A percentile compares a stretch with the other conserved stretches of the same genome.
Conservation (phyloP, 2,329 filamentous ascomycete species). For the Biscogniauxia marginata region DNA sequence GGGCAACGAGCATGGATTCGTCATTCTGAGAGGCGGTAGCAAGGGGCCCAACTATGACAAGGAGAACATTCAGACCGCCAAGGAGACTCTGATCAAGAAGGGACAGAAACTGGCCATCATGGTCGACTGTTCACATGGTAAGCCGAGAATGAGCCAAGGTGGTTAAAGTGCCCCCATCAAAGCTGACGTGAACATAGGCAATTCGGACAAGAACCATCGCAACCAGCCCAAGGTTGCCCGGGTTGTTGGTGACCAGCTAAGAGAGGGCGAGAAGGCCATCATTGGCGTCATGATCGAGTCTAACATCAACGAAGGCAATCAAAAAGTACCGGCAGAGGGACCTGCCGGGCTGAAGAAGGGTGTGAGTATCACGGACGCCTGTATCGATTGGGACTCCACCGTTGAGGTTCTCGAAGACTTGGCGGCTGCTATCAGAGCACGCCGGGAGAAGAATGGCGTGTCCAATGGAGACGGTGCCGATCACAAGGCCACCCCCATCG, state of each 20-base stretch:
- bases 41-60: conserved; percentile 93
- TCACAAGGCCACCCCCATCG: conserved; percentile 45
- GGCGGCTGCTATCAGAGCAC: conserved; percentile 75
- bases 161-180: neutral
- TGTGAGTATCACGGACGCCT: conserved; percentile 93
- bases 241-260: conserved; percentile 78
- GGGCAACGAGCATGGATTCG: conserved; percentile 96
- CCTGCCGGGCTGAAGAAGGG: conserved; percentile 78
- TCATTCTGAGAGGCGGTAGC: conserved; percentile 89
- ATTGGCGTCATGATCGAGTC: conserved; percentile 99
- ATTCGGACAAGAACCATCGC: conserved; percentile 95
- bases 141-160: conserved; percentile 25
- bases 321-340: conserved; percentile 84
- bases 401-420: conserved; percentile 80
- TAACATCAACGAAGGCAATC: conserved; percentile 87
- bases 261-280: conserved; percentile 82
- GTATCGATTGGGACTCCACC: conserved; percentile 89
- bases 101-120: conserved; percentile 86
- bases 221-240: conserved; percentile 95
- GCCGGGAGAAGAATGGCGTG: conserved; percentile 56
- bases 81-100: conserved; percentile 78
- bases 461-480: conserved; percentile 30
- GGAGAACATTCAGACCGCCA: conserved; percentile 74
- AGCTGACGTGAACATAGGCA: conserved; percentile 54
- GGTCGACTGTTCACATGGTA: conserved; percentile 97